Evolutionary conservation across 148 eudicot species (phyloP).

Genomic region (Fagopyrum esculentum): DNA sequence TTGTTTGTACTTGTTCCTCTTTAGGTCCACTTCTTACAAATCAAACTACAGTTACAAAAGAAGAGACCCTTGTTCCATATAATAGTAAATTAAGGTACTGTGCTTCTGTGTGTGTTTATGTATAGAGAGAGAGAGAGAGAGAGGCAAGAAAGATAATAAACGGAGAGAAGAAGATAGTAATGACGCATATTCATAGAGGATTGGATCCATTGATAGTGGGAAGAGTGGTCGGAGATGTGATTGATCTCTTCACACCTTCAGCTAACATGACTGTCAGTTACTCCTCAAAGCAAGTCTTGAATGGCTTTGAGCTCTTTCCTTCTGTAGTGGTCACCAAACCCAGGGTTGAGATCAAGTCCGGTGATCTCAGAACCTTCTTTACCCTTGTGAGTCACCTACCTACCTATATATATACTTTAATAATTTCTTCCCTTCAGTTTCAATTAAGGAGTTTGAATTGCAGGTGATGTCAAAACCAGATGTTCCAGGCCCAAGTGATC

Average conservation of each 20-base stretch:
- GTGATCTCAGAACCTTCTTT: constrained; percentile 55
- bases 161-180: too few species aligned
- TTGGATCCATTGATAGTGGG: constrained; percentile 12
- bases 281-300: constrained; percentile 40
- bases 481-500: constrained; percentile 42
- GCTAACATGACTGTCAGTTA: constrained; percentile 41
- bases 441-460: not conserved
- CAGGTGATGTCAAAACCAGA: constrained; percentile 30
- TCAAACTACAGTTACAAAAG: not conserved
- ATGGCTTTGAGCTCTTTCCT: constrained; percentile 53
- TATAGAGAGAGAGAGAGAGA: too few species aligned
- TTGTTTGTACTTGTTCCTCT: not conserved
- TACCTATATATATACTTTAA: constrained; percentile 14
- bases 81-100: too few species aligned
- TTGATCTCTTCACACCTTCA: constrained; percentile 30
- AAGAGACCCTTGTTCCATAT: too few species aligned
- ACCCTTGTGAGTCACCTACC: constrained; percentile 16
- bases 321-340: constrained; percentile 42
- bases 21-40: not conserved
- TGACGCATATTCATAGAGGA: too few species aligned
- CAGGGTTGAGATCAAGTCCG: constrained; percentile 52
- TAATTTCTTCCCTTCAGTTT: not conserved
- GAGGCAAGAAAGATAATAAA: not conserved
- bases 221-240: constrained; percentile 11
- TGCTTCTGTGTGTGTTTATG: too few species aligned